Base-by-base conservation (phyloP, 2,329 filamentous ascomycete species). In the Hansfordia pulvinata region DNA sequence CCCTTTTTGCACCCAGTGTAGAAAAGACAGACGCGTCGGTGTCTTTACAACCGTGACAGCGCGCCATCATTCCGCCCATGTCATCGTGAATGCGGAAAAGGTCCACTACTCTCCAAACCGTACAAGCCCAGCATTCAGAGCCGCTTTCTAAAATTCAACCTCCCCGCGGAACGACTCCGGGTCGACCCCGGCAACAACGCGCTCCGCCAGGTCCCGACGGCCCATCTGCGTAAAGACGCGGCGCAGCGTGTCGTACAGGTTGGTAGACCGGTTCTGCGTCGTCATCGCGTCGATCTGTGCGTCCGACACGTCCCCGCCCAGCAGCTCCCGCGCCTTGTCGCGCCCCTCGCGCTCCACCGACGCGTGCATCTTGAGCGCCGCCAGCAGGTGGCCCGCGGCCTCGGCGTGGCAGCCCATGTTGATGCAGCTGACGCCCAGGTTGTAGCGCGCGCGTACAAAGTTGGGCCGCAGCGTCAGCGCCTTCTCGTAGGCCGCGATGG, bases 161-260 rank as follows among this genome's bases (percentile, higher is more conserved):
- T 94, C 85, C 31, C 74, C 73, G 43, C 85, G 72, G 62, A 98
- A 93, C 20, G 75, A 62, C 45, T 90, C 83, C 15, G 93, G 76
- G 56, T 96, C 84, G 60, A 98, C 88, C 15, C 86, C 88, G 1
- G 76, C 72, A 9, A 86, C 76, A 5, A 94, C 90, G 58, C 76
- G 69, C 49, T 96, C 86, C 3, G 80, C 79, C 46, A 98, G 50
- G 54, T 98, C 90, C 30, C 84, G 63, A 31, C 90, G 62, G 3
- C 80, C 80, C 90, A 98, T 96, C 58, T 93, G 84, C 8, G 76
- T 86, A 53, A 98, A 96, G n/a, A 96, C 90, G 33, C 92, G 65
- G 35, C 88, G 62, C 35, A 98, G 59, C 9, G 92, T 98, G 52
- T 98, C 92, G 52, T 93, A 93, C 32, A 98, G 60, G 44, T 94